These are phyloP conservation scores for Pneumocystis canis DNA, from an alignment of 1,139 yeast genomes.

Conservation along the genomic window DNA sequence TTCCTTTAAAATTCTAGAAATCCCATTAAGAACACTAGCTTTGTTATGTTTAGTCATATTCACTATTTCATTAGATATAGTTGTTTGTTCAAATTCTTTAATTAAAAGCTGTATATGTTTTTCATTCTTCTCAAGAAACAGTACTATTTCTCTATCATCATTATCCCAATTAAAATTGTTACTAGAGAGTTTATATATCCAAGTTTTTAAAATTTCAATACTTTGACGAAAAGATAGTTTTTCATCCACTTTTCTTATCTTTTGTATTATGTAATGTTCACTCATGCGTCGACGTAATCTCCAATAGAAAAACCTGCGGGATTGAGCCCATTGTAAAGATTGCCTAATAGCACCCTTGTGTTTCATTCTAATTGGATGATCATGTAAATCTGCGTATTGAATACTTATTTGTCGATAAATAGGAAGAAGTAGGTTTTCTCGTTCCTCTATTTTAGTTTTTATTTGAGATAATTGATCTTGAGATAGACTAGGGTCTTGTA, in stretches of 20 bases:
- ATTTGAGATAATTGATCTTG: conserved; percentile 54
- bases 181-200: conserved; percentile 6
- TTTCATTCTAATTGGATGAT: conserved; percentile 92
- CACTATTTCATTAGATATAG: conserved; percentile 4
- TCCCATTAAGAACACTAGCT: conserved; percentile 5
- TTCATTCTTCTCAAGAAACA: conserved; percentile 9
- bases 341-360: conserved; percentile 83
- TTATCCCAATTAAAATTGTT: conserved; percentile 9
- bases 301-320: conserved; percentile 98
- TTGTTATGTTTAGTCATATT: conserved; percentile 5
- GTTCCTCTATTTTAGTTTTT: conserved; percentile 51
- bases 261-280: conserved; percentile 73
- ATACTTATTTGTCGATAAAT: conserved; percentile 83
- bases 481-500: conserved; percentile 34
- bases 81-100: conserved; percentile 10
- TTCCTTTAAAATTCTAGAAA: conserved; percentile 8
- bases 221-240: conserved; percentile 1
- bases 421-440: conserved; percentile 73
- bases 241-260: conserved; percentile 31
- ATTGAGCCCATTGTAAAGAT: conserved; percentile 69
- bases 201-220: conserved; percentile 7
- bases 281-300: conserved; percentile 89
- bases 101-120: conserved; percentile 15
- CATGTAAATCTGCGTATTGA: conserved; percentile 95
- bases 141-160: conserved; percentile 12